These are phyloP conservation scores for Helicostylum pulchrum DNA, from an alignment of 192 early-diverging fungal genomes.

Conservation along the genomic window DNA sequence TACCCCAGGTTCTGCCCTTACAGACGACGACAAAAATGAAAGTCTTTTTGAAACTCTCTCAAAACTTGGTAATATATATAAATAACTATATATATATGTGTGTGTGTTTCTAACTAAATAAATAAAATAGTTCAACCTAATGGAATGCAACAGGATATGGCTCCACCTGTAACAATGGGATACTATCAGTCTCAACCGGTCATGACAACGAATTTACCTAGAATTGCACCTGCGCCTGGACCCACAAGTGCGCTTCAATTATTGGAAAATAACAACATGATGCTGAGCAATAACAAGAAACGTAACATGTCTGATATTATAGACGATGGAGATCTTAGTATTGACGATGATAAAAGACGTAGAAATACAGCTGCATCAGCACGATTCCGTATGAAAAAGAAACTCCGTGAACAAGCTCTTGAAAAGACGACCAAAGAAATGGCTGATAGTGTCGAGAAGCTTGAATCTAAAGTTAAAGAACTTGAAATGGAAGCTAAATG, in stretches of 20 bases:
- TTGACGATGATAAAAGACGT: conserved; percentile 84
- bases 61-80: not conserved
- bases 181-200: not conserved
- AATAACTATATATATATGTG: not conserved
- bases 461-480: conserved; percentile 80
- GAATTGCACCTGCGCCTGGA: conserved; percentile 23
- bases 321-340: conserved; percentile 24
- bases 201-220: conserved; percentile 9
- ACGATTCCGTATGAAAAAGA: conserved; percentile 93
- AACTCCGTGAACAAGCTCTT: conserved; percentile 82
- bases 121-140: conserved; percentile 8
- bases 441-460: conserved; percentile 64
- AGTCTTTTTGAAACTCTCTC: not conserved
- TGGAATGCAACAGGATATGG: conserved; percentile 2
- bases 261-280: not conserved
- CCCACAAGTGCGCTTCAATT: not conserved
- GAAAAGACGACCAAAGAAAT: conserved; percentile 81
- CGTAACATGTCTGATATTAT: not conserved
- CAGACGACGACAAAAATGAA: conserved; percentile 35
- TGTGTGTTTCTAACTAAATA: too few relatives aligned
- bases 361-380: conserved; percentile 96
- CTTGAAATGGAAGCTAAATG: conserved; percentile 92
- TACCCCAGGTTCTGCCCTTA: conserved; percentile 41
- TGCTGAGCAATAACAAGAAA: conserved; percentile 2
- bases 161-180: not conserved